Base-by-base conservation (phyloP, 768 basidiomycete genomes). In the Collybiopsis confluens region DNA sequence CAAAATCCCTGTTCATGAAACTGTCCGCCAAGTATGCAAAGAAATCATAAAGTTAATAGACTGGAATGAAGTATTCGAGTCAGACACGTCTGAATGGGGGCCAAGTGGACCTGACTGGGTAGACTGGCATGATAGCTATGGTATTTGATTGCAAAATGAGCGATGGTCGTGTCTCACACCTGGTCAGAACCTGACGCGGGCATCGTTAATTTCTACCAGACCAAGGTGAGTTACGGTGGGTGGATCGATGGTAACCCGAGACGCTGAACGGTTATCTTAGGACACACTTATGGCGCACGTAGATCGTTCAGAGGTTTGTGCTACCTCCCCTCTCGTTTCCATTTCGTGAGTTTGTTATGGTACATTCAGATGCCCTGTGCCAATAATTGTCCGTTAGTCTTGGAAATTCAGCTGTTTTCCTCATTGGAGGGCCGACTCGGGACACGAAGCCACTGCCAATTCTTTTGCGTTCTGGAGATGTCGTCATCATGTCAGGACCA, bases 261-360 rank as follows among this genome's bases (percentile, higher is more conserved):
- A 48, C 18, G 46, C 52, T 48, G 20, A 26, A 48, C 8, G 18
- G 16, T 13, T 16, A 15, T 9, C 5, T n/a, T 56, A 85, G 80
- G 94, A 98, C 58, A 91, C 93, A 0, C 80, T 99, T 18, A 98
- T 98, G 88, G 96, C 83, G 0, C 96, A 99, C 66, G 92, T 97
- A n/a, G 96, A 99, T 68, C 88, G 91, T 18, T 93, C 95, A 20
- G 96, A 99, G 70, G 78, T 96, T 8, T 96, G 94, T 61, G 85
- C 92, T 2, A 91, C 91, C 4, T 86, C 92, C 0, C 96, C 96
- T 0, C 78, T 99, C 0, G 91, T 98, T 4, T 97, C 93, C 0
- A 85, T 99, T 46, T 97, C 94, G 94, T 95, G 59, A 61, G 88
- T 68, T 7, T 16, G 20, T 2, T 30, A n/a, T 5, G 35, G 11